Conservation (phyloP, 805 yeast species). For the Metschnikowia continentalis region DNA sequence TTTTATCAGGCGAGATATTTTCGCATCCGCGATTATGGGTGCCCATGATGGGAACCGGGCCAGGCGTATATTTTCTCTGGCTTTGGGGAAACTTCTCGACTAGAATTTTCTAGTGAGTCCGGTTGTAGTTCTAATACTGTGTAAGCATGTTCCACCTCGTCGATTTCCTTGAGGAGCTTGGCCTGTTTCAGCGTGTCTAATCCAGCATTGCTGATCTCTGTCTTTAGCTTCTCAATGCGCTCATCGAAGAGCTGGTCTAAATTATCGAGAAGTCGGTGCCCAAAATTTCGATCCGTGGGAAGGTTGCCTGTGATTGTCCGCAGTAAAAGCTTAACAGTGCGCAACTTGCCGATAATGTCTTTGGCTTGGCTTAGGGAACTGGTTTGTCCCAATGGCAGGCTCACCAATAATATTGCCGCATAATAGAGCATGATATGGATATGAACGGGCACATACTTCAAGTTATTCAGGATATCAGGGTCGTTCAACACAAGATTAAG, state of each 20-base stretch:
- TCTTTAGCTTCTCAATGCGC: conserved; percentile 18
- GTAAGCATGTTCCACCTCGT: conserved; percentile 12
- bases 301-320: conserved; percentile 39
- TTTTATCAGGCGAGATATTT: neutral
- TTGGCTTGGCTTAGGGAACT: conserved; percentile 16
- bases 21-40: conserved; percentile 34
- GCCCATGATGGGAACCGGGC: conserved; percentile 70
- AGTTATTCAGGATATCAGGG: conserved; percentile 50
- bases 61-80: conserved; percentile 48
- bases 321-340: conserved; percentile 42
- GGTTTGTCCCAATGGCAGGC: conserved; percentile 36
- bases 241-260: conserved; percentile 32
- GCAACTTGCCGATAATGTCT: conserved; percentile 34
- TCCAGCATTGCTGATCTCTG: conserved; percentile 14
- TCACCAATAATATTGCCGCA: conserved; percentile 54
- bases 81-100: conserved; percentile 27
- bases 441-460: conserved; percentile 67
- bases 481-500: conserved; percentile 56
- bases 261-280: conserved; percentile 36
- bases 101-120: conserved; percentile 17
- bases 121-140: conserved; percentile 14
- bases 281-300: conserved; percentile 53
- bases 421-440: conserved; percentile 68
- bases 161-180: conserved; percentile 10
- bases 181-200: conserved; percentile 19